Evolutionary conservation across 306 rosid genomes (phyloP).

Genomic region (Leucaena leucocephala): DNA sequence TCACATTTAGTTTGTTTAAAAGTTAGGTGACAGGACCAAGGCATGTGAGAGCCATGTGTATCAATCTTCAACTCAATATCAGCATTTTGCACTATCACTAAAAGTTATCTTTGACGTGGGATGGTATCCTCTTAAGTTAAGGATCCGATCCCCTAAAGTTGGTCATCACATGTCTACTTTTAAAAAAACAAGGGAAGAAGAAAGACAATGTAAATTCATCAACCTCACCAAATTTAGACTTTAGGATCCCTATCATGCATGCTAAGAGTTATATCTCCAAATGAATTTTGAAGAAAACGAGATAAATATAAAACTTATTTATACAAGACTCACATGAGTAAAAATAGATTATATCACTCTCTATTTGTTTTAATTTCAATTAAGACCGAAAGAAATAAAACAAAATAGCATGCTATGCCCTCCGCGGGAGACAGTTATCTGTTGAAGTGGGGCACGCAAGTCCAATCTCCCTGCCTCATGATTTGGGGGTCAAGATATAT

Average conservation of each 20-base stretch:
- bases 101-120: not conserved
- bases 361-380: not conserved
- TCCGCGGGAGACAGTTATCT: constrained; percentile 7
- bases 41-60: constrained; percentile 33
- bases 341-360: not conserved
- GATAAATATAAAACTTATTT: not conserved
- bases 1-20: not conserved
- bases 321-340: not conserved
- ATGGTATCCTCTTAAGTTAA: not conserved
- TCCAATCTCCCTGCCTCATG: constrained; percentile 28
- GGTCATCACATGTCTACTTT: not conserved
- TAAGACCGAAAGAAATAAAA: not conserved
- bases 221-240: not conserved
- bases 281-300: not conserved
- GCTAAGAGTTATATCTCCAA: not conserved
- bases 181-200: not conserved
- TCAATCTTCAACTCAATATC: constrained; percentile 1
- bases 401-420: constrained; percentile 24
- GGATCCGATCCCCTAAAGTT: not conserved
- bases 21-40: not conserved
- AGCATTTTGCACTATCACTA: constrained; percentile 18
- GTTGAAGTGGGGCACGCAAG: constrained; percentile 35
- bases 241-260: not conserved
- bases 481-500: constrained; percentile 13
- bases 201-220: not conserved